Conservation (phyloP, 2,329 filamentous ascomycete species). For the Diplocarpon rosae region DNA sequence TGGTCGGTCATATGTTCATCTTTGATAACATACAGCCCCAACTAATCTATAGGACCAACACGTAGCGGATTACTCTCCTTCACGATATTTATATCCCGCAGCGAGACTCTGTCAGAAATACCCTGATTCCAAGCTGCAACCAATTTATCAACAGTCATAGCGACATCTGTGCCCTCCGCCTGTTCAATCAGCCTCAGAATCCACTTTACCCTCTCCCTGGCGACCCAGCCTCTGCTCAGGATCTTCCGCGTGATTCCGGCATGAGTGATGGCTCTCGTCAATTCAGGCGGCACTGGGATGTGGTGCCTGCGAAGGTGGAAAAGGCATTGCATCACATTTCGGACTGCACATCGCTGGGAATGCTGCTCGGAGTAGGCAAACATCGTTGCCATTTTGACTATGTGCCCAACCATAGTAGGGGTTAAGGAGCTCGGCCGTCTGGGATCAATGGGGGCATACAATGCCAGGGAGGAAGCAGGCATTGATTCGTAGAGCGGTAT, state of each 20-base stretch:
- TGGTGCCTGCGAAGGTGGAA: slow-evolving; percentile 18
- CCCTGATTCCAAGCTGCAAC: slow-evolving; percentile 12
- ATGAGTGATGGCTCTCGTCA: slow-evolving; percentile 18
- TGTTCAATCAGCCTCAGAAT: slow-evolving; percentile 13
- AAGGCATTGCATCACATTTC: slow-evolving; percentile 22
- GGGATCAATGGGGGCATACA: neutral
- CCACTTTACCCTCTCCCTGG: slow-evolving; percentile 17
- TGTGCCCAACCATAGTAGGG: slow-evolving; percentile 12
- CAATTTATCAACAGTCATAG: slow-evolving; percentile 12
- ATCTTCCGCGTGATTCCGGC: slow-evolving; percentile 18
- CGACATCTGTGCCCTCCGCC: slow-evolving; percentile 21
- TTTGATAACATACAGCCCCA: too few species aligned
- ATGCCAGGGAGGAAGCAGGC: neutral
- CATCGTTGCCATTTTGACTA: slow-evolving; percentile 20
- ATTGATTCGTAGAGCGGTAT: slow-evolving; percentile 11
- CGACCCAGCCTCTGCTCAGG: slow-evolving; percentile 10
- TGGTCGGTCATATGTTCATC: too few species aligned
- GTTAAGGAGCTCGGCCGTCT: neutral
- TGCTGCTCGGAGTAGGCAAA: slow-evolving; percentile 16
- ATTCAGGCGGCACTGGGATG: slow-evolving; percentile 9
- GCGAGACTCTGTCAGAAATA: neutral
- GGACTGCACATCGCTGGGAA: slow-evolving; percentile 15
- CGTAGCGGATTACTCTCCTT: slow-evolving; percentile 8
- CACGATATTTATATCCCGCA: neutral
- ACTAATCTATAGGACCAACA: slow-evolving; percentile 1